phyloP scores from a whole-genome alignment of 768 basidiomycete genomes.

The Tulasnella sp. region DNA sequence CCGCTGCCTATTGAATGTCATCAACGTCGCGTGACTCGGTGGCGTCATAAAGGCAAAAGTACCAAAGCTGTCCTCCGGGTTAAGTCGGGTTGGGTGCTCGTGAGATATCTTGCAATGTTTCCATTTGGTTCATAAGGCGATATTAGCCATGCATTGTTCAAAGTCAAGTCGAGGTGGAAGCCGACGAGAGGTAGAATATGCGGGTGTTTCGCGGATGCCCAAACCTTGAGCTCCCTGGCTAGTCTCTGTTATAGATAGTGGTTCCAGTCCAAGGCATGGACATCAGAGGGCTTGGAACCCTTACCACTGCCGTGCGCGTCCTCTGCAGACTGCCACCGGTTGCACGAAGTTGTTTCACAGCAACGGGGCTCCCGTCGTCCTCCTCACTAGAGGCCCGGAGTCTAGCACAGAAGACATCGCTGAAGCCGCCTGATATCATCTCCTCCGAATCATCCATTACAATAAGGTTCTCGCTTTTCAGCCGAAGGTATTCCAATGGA shows the following conservation, averaged over 20 bases:
- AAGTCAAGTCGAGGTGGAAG: background rate
- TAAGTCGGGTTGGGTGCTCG: background rate
- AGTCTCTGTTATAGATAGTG: background rate
- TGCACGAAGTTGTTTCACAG: conserved; percentile 12
- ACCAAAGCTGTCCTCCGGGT: conserved; percentile 6
- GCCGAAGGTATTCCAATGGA: background rate
- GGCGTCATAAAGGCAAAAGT: background rate
- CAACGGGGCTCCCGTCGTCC: background rate
- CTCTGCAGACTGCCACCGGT: background rate
- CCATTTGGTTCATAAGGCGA: conserved; percentile 10
- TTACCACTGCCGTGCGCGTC: background rate
- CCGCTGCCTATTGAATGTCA: background rate
- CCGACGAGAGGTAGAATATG: conserved; percentile 20
- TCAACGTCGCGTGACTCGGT: background rate
- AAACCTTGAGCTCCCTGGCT: conserved; percentile 9
- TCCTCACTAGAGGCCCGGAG: background rate
- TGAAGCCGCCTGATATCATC: background rate
- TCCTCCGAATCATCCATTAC: background rate
- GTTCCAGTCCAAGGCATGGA: background rate
- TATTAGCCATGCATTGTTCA: conserved; percentile 13
- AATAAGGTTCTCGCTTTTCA: background rate
- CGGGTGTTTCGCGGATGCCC: background rate
- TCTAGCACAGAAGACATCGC: background rate
- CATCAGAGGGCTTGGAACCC: background rate
- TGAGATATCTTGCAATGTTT: background rate